These are phyloP conservation scores for Austroboletus novae-zelandiae DNA, from an alignment of 1,284 basidiomycete genomes.

Conservation along the genomic window DNA sequence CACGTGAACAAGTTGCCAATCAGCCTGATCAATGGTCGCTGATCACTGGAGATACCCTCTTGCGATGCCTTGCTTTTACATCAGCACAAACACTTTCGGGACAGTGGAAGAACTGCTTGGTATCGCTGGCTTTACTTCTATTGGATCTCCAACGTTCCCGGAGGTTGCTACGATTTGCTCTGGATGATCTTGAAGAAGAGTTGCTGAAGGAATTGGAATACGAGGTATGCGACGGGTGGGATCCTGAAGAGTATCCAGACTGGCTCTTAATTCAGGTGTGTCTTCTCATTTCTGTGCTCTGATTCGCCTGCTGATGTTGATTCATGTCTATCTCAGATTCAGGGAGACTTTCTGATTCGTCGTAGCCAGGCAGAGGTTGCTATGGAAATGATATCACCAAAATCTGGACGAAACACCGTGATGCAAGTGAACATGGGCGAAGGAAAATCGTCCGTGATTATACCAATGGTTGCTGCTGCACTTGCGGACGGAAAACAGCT, in stretches of 20 bases:
- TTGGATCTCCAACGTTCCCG: constrained; percentile 30
- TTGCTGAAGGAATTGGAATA: constrained; percentile 17
- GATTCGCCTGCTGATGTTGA: not conserved
- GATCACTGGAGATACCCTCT: constrained; percentile 23
- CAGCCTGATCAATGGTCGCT: constrained; percentile 19
- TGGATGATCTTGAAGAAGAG: not conserved
- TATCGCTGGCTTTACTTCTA: constrained; percentile 26
- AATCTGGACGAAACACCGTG: not conserved
- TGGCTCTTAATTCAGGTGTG: constrained; percentile 46
- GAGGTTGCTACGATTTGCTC: not conserved
- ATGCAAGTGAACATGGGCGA: not conserved
- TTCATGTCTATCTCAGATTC: too few relatives aligned
- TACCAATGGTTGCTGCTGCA: not conserved
- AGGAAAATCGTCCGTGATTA: not conserved
- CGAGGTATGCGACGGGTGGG: constrained; percentile 7
- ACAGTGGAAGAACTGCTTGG: constrained; percentile 30
- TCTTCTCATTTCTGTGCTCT: constrained; percentile 16
- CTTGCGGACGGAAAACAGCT: not conserved
- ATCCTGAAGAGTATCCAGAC: constrained; percentile 27
- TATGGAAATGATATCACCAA: not conserved
- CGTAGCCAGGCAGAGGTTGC: not conserved
- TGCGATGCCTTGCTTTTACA: constrained; percentile 21
- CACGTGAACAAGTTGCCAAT: not conserved
- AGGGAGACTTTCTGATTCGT: not conserved
- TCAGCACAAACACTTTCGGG: constrained; percentile 1